Evolutionary conservation across 2,329 filamentous ascomycete genomes (phyloP).

Genomic region (Xylariaceae sp.): DNA sequence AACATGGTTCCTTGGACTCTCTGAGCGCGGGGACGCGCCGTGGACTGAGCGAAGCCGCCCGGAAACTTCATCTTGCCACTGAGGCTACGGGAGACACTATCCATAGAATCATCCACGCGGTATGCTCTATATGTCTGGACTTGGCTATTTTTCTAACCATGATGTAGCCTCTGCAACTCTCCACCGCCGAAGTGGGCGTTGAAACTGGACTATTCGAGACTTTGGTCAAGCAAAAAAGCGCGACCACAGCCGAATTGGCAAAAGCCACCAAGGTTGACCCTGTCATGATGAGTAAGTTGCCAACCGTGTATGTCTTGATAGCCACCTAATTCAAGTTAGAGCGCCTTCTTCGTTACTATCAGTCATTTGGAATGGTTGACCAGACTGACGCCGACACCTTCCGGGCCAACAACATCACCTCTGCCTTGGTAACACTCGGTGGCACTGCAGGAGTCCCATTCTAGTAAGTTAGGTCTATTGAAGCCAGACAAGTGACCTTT

Average conservation of each 20-base stretch:
- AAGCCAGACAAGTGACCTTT: no score
- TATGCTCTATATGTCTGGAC: not conserved
- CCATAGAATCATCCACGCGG: slow-evolving; percentile 8
- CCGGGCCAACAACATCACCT: slow-evolving; percentile 17
- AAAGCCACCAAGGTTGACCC: slow-evolving; percentile 6
- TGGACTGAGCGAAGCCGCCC: slow-evolving; percentile 7
- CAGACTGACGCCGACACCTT: slow-evolving; percentile 16
- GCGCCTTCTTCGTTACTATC: slow-evolving; percentile 21
- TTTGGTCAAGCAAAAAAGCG: not conserved
- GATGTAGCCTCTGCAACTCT: slow-evolving; percentile 1
- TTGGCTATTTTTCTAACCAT: not conserved
- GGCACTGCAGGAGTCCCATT: slow-evolving; percentile 5
- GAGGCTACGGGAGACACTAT: slow-evolving; percentile 16
- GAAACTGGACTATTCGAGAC: slow-evolving; percentile 5
- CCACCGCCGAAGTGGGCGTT: not conserved
- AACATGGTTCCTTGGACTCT: not conserved
- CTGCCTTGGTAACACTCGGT: slow-evolving; percentile 7
- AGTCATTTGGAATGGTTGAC: slow-evolving; percentile 18
- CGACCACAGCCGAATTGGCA: not conserved
- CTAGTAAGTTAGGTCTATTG: slow-evolving; percentile 14
- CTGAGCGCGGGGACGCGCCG: not conserved
- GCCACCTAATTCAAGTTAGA: slow-evolving; percentile 6
- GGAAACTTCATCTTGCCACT: slow-evolving; percentile 7
- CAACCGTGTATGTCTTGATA: not conserved
- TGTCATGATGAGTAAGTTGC: slow-evolving; percentile 14